phyloP scores from a whole-genome alignment of 768 basidiomycete species.

The Aureoboletus auriporus region DNA sequence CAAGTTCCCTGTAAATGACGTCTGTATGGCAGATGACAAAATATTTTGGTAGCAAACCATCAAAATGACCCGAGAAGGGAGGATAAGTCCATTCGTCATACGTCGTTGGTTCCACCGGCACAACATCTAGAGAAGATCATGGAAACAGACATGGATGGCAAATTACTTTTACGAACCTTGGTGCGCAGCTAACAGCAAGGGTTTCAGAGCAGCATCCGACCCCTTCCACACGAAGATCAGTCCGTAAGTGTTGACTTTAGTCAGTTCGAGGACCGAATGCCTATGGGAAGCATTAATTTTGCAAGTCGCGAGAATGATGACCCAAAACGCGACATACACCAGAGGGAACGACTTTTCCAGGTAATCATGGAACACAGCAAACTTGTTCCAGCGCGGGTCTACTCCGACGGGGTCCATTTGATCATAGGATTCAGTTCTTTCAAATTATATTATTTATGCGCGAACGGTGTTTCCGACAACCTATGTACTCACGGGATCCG shows the following conservation, averaged over 20 bases:
- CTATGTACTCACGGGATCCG: conserved; percentile 40
- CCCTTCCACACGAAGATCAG: conserved; percentile 59
- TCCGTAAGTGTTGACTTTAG: conserved; percentile 60
- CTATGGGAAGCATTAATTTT: conserved; percentile 24
- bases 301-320: background rate
- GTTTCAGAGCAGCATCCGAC: conserved; percentile 45
- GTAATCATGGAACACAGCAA: conserved; percentile 52
- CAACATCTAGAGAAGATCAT: conserved; percentile 46
- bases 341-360: conserved; percentile 56
- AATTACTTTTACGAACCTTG: conserved; percentile 38
- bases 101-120: conserved; percentile 58
- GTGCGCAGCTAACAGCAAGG: conserved; percentile 50
- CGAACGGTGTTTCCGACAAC: conserved; percentile 2
- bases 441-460: background rate
- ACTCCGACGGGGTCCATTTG: conserved; percentile 43
- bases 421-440: conserved; percentile 51
- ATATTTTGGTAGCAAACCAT: conserved; percentile 34
- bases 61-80: conserved; percentile 60
- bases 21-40: background rate
- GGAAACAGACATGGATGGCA: background rate
- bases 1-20: conserved; percentile 24
- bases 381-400: conserved; percentile 54
- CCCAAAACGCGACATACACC: conserved; percentile 36
- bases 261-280: conserved; percentile 46
- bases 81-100: conserved; percentile 55